Conservation (phyloP, 768 basidiomycete genomes). For the Omphalotus guepiniiformis region DNA sequence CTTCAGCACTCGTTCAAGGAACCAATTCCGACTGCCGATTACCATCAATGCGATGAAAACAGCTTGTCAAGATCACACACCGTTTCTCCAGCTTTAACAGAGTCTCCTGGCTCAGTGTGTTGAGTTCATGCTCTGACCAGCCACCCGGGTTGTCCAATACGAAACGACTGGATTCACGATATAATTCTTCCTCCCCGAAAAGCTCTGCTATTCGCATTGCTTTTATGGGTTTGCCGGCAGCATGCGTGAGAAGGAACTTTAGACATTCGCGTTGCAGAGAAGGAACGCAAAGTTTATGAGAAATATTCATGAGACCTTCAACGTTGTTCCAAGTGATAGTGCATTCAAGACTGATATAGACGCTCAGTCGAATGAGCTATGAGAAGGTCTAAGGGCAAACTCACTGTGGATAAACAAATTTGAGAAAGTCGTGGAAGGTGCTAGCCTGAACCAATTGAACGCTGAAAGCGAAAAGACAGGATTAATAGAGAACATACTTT, state of each 20-base stretch:
- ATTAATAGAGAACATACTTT: constrained; percentile 40
- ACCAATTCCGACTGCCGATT: constrained; percentile 77
- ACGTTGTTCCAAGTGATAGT: constrained; percentile 96
- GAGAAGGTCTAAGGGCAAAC: constrained; percentile 20
- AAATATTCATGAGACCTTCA: constrained; percentile 85
- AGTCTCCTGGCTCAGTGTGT: constrained; percentile 78
- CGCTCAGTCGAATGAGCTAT: too few species aligned
- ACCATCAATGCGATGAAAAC: neutral
- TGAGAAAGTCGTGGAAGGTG: constrained; percentile 91
- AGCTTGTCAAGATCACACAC: constrained; percentile 28
- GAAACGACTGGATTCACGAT: constrained; percentile 86
- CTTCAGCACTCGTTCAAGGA: constrained; percentile 90
- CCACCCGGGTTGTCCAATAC: constrained; percentile 90
- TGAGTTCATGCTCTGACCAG: constrained; percentile 75
- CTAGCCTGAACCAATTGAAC: constrained; percentile 38
- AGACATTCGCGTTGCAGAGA: constrained; percentile 79
- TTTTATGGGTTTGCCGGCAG: constrained; percentile 89
- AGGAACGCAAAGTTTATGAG: constrained; percentile 83
- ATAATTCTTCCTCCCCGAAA: constrained; percentile 86
- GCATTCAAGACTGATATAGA: constrained; percentile 64
- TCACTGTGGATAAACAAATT: constrained; percentile 91
- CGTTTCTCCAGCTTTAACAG: constrained; percentile 86
- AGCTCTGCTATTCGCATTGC: constrained; percentile 90
- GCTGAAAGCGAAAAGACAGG: constrained; percentile 5
- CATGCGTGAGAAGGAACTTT: constrained; percentile 86